Evolutionary conservation across 257 asterid species (phyloP).

Genomic region (Gardenia jasminoides): DNA sequence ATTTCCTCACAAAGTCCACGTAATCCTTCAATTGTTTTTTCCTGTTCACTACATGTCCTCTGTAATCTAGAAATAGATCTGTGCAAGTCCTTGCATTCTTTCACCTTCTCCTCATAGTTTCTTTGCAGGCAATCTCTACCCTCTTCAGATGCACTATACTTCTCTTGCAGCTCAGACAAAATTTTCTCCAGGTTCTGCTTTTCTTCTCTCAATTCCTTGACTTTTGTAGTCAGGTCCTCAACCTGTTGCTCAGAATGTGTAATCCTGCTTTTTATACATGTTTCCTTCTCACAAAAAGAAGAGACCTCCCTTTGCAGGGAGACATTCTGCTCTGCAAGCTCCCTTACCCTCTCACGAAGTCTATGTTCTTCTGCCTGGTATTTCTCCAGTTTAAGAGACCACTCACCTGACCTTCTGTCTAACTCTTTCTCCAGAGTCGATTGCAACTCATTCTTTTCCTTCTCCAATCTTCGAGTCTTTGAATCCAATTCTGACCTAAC

Average conservation of each 20-base stretch:
- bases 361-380: conserved; percentile 85
- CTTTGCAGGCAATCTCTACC: conserved; percentile 61
- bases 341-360: conserved; percentile 93
- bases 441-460: conserved; percentile 80
- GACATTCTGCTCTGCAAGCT: conserved; percentile 96
- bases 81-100: conserved; percentile 88
- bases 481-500: conserved; percentile 50
- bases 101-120: conserved; percentile 69
- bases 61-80: conserved; percentile 72
- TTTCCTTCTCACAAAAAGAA: conserved; percentile 65
- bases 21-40: conserved; percentile 83
- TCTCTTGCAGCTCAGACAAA: conserved; percentile 58
- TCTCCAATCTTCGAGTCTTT: conserved; percentile 59
- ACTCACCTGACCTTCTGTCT: conserved; percentile 88
- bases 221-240: conserved; percentile 43
- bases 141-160: conserved; percentile 61
- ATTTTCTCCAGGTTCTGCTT: conserved; percentile 50
- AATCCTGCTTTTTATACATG: conserved; percentile 42
- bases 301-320: conserved; percentile 84
- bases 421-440: conserved; percentile 77
- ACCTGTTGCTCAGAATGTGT: conserved; percentile 61
- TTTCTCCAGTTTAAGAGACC: conserved; percentile 86
- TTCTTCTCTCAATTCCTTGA: conserved; percentile 57
- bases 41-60: conserved; percentile 82
- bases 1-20: conserved; percentile 76